Base-by-base conservation (phyloP, 176 grass and related monocot species). In the Olyra latifolia region DNA sequence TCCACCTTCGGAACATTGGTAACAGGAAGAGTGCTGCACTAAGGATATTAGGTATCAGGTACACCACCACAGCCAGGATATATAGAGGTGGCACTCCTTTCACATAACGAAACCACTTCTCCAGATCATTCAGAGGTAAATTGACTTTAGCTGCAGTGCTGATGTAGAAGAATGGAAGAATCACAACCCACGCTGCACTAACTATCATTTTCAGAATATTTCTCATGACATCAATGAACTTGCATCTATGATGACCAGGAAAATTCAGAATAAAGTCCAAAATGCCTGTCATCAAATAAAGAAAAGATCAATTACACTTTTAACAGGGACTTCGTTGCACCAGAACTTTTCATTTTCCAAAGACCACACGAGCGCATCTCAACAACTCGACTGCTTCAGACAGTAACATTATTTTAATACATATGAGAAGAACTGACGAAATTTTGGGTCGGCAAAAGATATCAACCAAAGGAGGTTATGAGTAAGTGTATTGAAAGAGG, bases 251-350 rank as follows among this genome's bases (percentile, higher is more conserved):
- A 41, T 79, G 86, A 19, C 95, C 92, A 78, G 95, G 89, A 50
- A 98, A 98, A 77, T 98, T 98, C 80, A 94, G 73, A 87, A 98
- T 44, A 81, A 98, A 78, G 80, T 94, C 95, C 80, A 98, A 89
- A 78, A 98, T 53, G 71, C 92, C 95, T 98, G 87, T n/a, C 82
- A 87, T 43, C 60, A 83, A 55, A 77, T 52, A 74, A 84, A 87
- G 6, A 77, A 61, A 60, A 69, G 52, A 82, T 42, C 69, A 38
- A 60, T 80, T 29, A 73, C 77, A 61, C 28, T 84, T 58, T 52
- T 14, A 32, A 58, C 17, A 54, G 70, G 24, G 15, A 80, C 68
- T 46, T 46, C n/a, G 60, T 63, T 54, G 57, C 14, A 50, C 48
- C 28, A 44, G 10, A 76, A 82, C 32, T 28, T 1, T 77, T 56